Evolutionary conservation across 805 yeast species (phyloP).

Genomic region (Sugiyamaella americana): DNA sequence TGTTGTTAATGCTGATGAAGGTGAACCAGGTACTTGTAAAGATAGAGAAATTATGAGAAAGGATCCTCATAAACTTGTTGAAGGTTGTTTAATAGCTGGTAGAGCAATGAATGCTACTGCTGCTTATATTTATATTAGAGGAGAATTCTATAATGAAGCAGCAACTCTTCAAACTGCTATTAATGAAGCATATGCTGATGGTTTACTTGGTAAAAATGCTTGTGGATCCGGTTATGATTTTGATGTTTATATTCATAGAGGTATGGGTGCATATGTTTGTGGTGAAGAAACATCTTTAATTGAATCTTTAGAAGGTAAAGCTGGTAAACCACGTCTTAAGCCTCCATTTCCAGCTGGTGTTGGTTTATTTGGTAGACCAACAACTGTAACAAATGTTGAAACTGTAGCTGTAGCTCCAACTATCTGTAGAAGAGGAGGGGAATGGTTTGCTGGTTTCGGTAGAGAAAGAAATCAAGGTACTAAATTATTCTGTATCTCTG

Average conservation of each 20-base stretch:
- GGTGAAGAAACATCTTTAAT: slow-evolving; percentile 90
- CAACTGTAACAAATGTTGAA: slow-evolving; percentile 87
- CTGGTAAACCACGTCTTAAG: slow-evolving; percentile 89
- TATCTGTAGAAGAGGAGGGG: slow-evolving; percentile 81
- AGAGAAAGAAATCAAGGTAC: slow-evolving; percentile 81
- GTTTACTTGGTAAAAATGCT: slow-evolving; percentile 74
- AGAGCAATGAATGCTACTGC: slow-evolving; percentile 92
- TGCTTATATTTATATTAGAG: slow-evolving; percentile 85
- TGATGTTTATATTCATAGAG: slow-evolving; percentile 81
- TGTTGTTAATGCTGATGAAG: slow-evolving; percentile 90
- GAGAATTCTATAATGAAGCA: slow-evolving; percentile 83
- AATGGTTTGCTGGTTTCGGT: slow-evolving; percentile 80
- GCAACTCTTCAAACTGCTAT: slow-evolving; percentile 69
- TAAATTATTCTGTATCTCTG: slow-evolving; percentile 79
- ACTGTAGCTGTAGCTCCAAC: slow-evolving; percentile 89
- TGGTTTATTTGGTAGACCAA: slow-evolving; percentile 85
- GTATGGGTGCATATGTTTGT: slow-evolving; percentile 90
- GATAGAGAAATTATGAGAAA: slow-evolving; percentile 87
- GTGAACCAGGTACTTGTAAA: slow-evolving; percentile 92
- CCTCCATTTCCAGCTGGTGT: slow-evolving; percentile 96
- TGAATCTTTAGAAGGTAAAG: slow-evolving; percentile 86
- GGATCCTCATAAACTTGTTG: slow-evolving; percentile 87
- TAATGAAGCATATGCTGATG: slow-evolving; percentile 79
- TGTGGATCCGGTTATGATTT: slow-evolving; percentile 84
- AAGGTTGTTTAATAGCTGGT: slow-evolving; percentile 87